Percentiles rank a stretch among this genome's conserved stretches.
Evolutionary conservation across 768 basidiomycete genomes (phyloP).

Genomic region (Pisolithus marmoratus): DNA sequence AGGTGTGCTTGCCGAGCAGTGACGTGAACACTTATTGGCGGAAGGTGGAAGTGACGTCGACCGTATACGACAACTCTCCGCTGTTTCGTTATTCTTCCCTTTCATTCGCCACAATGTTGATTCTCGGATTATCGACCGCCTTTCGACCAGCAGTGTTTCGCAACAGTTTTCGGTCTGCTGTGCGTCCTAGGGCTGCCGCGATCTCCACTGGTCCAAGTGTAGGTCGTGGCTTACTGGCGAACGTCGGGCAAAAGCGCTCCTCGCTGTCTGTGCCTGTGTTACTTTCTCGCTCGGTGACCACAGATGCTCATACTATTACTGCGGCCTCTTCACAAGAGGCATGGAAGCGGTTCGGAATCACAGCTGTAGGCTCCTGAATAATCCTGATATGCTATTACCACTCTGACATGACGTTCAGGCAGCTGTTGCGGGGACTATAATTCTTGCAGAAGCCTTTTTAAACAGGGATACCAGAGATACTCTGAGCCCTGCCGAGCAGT

Average conservation of each 20-base stretch:
- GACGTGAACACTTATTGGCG: too few relatives aligned
- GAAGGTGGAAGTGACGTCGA: too few relatives aligned
- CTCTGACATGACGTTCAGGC: conserved; percentile 35
- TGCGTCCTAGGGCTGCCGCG: conserved; percentile 12
- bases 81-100: background rate
- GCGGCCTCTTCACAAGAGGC: conserved; percentile 34
- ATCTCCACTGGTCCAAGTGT: conserved; percentile 18
- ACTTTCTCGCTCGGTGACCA: conserved; percentile 43
- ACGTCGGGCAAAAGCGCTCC: conserved; percentile 26
- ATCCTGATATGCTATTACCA: background rate
- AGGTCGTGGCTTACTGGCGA: conserved; percentile 12
- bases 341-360: conserved; percentile 48
- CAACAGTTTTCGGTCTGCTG: conserved; percentile 15
- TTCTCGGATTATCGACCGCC: conserved; percentile 4
- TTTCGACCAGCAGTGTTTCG: conserved; percentile 16
- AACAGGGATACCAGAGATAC: conserved; percentile 77
- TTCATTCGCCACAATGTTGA: conserved; percentile 13
- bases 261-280: conserved; percentile 16
- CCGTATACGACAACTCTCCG: background rate
- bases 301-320: conserved; percentile 38
- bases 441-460: conserved; percentile 57
- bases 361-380: conserved; percentile 38
- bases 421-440: conserved; percentile 64
- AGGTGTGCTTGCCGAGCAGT: too few relatives aligned
- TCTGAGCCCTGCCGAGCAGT: conserved; percentile 55